Conservation (phyloP, 2,329 filamentous ascomycete genomes). For the Mariannaea sp. region DNA sequence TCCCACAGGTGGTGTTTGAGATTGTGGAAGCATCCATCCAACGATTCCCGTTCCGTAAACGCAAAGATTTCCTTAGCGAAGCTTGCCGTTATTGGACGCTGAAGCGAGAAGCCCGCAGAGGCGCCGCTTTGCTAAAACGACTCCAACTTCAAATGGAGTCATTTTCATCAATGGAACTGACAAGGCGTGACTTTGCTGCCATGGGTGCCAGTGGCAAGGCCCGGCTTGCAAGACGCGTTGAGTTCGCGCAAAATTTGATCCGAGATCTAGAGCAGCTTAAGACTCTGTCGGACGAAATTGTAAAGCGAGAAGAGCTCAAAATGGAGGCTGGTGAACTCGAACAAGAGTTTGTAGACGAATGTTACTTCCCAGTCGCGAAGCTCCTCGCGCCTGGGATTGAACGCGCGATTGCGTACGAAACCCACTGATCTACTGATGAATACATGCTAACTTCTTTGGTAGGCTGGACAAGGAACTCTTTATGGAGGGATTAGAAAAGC, state of each 20-base stretch:
- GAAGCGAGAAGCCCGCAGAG: constrained; percentile 89
- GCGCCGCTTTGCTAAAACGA: constrained; percentile 88
- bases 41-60: constrained; percentile 78
- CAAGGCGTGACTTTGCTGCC: constrained; percentile 89
- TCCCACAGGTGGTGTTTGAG: constrained; percentile 86
- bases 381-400: constrained; percentile 79
- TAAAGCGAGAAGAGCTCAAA: constrained; percentile 77
- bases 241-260: constrained; percentile 79
- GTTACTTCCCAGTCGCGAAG: constrained; percentile 87
- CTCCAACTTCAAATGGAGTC: constrained; percentile 94
- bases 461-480: constrained; percentile 71
- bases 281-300: constrained; percentile 70
- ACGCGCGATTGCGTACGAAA: constrained; percentile 77
- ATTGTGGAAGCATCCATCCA: constrained; percentile 82
- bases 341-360: constrained; percentile 78
- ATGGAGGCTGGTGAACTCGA: constrained; percentile 77
- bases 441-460: constrained; percentile 44
- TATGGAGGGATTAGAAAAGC: constrained; percentile 52
- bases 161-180: constrained; percentile 97
- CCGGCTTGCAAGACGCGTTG: constrained; percentile 79
- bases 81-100: constrained; percentile 97
- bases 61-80: constrained; percentile 91
- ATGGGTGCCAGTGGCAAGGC: constrained; percentile 87
- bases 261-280: constrained; percentile 79
- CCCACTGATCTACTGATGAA: constrained; percentile 17